Percentiles rank a stretch among this genome's conserved stretches.
Evolutionary conservation across 1,139 yeast species (phyloP).

Genomic region (Pichia sp.): DNA sequence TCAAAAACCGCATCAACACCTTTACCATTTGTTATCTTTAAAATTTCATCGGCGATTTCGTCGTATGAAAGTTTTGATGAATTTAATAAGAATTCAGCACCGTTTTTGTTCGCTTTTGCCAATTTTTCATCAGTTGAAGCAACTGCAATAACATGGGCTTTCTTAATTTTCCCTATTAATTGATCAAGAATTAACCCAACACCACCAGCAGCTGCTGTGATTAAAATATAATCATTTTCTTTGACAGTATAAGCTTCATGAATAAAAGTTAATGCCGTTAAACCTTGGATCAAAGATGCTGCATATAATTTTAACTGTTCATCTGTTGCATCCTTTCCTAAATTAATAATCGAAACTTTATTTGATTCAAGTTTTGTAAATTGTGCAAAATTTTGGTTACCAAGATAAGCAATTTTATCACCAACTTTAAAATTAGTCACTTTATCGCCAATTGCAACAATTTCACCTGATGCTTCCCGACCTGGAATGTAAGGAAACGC

Average conservation of each 20-base stretch:
- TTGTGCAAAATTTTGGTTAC: conserved; percentile 58
- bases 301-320: conserved; percentile 50
- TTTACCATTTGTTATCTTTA: conserved; percentile 58
- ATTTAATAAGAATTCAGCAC: conserved; percentile 71
- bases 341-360: conserved; percentile 35
- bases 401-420: conserved; percentile 60
- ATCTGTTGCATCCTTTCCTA: conserved; percentile 43
- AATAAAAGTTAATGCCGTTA: conserved; percentile 70
- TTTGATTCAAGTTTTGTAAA: conserved; percentile 46
- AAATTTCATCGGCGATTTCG: conserved; percentile 52
- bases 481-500: conserved; percentile 62
- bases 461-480: conserved; percentile 76
- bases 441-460: conserved; percentile 59
- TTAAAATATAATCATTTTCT: conserved; percentile 61
- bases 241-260: conserved; percentile 61
- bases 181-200: conserved; percentile 71
- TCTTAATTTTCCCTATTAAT: conserved; percentile 45
- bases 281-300: conserved; percentile 60
- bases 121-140: conserved; percentile 72
- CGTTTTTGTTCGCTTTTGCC: conserved; percentile 52
- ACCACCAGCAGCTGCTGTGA: conserved; percentile 96
- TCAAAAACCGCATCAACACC: conserved; percentile 77
- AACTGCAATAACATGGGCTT: conserved; percentile 79
- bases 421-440: conserved; percentile 59
- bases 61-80: conserved; percentile 38